Evolutionary conservation across 2,329 filamentous ascomycete species (phyloP), one percentile per base, ranked within the genome.

Genomic region (Fusarium heterosporum): DNA sequence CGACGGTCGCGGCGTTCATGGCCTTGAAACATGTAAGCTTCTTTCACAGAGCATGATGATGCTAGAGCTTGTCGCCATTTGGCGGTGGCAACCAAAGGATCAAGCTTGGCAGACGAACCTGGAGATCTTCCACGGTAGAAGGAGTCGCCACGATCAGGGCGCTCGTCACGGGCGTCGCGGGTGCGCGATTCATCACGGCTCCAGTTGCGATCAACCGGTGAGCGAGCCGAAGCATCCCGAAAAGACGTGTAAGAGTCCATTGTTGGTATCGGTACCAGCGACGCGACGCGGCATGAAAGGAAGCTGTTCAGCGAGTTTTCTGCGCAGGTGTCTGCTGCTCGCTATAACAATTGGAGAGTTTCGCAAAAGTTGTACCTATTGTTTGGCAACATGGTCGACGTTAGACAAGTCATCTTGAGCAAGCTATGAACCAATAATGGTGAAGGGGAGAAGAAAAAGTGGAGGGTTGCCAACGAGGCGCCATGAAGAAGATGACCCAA

Each of bases 91-190:
- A 41, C 25, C 34, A 38, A 55, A 38, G 17, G 39, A 28, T 34
- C 16, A 40, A 47, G 16, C 46, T 32, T 46, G 22, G 17, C 32
- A 29, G 26, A 85, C 89, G 76, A 84, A 92, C 90, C 89, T 77
- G 90, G 90, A 71, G 90, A 92, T 76, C 90, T 85, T 62, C 85
- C 86, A 60, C 89, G 85, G 70, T 90, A 89, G 66, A 89, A 89
- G 40, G 80, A 83, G 72, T 91, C 88, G 47, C 81, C 80, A 61
- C 85, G 80, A 17, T 72, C 71, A 12, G 58, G 39, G n/a, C 64
- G 64, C 29, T 87, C 84, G 8, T 86, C 83, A 71, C 85, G 84
- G 30, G 68, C 73, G 8, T 86, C 83, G 70, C 85, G 84, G 32
- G 68, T 73, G 66, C 85, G 79, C 25, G 77, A 77, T 19, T 88